These are phyloP conservation scores for Sclerotiophoma versabilis DNA, from an alignment of 2,329 filamentous ascomycete species.

Conservation along the genomic window DNA sequence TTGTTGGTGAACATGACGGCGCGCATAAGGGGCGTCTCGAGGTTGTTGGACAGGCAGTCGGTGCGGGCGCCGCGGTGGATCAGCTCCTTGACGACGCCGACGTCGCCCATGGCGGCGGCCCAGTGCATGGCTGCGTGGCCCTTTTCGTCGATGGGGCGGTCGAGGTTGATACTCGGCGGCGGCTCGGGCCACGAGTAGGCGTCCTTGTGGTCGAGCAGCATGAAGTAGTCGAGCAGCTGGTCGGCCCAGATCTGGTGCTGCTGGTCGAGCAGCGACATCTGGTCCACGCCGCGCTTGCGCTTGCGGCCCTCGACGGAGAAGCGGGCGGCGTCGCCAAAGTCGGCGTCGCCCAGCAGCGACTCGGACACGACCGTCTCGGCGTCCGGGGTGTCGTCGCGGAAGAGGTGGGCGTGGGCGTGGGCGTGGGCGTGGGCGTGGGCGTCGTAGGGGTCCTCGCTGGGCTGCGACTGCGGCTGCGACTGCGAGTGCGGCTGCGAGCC, in stretches of 20 bases:
- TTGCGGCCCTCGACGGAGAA: slow-evolving; percentile 66
- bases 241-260: slow-evolving; percentile 92
- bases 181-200: slow-evolving; percentile 75
- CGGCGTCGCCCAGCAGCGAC: slow-evolving; percentile 84
- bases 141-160: slow-evolving; percentile 92
- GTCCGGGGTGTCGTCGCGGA: slow-evolving; percentile 82
- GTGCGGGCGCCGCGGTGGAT: slow-evolving; percentile 80
- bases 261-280: slow-evolving; percentile 72
- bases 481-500: slow-evolving; percentile 37
- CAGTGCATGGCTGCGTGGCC: slow-evolving; percentile 94
- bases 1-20: slow-evolving; percentile 97
- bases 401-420: slow-evolving; percentile 57
- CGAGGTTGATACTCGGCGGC: slow-evolving; percentile 83
- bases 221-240: slow-evolving; percentile 93
- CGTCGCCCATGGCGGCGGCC: slow-evolving; percentile 96
- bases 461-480: too few species aligned
- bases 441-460: slow-evolving; percentile 69
- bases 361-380: slow-evolving; percentile 83
- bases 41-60: slow-evolving; percentile 67
- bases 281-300: slow-evolving; percentile 77
- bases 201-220: slow-evolving; percentile 81
- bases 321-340: slow-evolving; percentile 74
- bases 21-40: slow-evolving; percentile 91
- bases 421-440: slow-evolving; percentile 61
- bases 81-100: slow-evolving; percentile 88